Evolutionary conservation across 2,329 filamentous ascomycete genomes (phyloP), one percentile per base, ranked within the genome.

Genomic region (Polytolypa hystricis): DNA sequence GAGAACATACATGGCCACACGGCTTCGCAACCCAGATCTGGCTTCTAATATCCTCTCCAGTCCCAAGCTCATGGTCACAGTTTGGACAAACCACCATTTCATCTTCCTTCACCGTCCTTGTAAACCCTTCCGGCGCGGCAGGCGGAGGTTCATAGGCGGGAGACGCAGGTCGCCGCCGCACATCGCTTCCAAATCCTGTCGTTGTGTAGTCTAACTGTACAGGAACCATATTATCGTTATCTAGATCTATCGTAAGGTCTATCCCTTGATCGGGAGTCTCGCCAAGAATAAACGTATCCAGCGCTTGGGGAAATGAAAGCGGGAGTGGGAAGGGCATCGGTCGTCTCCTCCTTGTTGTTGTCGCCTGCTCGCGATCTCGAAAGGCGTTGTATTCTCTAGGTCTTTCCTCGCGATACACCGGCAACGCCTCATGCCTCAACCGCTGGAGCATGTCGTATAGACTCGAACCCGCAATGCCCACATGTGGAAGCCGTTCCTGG

Each of bases 1-100:
- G 17, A 25, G 27, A 29, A 67, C 74, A 58, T 71, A 96, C 91
- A 64, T 98, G 91, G 45, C 91, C 91, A 56, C 91, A 98, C 35
- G 72, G 72, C 60, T 87, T 94, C 23, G 91, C 71, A 1, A 91
- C 81, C 86, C 87, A 96, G 43, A 96, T 89, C 50, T 94, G 82
- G 59, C 93, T 86, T 21, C 66, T 55, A 18, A 72, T 66, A 15
- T 70, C 67, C 37, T 70, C 76, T 10, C 86, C 82, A 34, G 80
- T 77, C 4, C 84, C 81, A 11, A 98, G 65, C 60, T 96, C 89
- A 40, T 83, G 73, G 12, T 81, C 79, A 50, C 91, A 98, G 40
- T 84, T 84, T 0, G 89, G 84, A 55, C 91, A 98, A 1, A 94
- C 70, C 2, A 89, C 70, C 1, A 82, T 67, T 25, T 82, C 73